phyloP scores from a whole-genome alignment of 1,284 basidiomycete genomes.

The Cutaneotrichosporon cyanovorans region DNA sequence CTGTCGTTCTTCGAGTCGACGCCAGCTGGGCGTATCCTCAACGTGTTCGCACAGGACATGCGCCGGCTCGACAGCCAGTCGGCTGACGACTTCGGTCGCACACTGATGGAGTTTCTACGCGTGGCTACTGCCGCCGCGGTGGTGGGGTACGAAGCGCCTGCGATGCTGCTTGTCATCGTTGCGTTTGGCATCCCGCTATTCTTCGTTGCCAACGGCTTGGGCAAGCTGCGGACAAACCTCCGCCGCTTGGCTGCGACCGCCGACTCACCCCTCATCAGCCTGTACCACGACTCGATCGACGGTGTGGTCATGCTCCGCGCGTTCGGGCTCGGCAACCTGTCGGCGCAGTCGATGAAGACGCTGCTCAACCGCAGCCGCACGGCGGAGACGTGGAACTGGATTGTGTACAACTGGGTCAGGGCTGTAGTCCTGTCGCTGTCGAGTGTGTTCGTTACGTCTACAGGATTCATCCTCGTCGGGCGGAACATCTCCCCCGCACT shows the following conservation, averaged over 20 bases:
- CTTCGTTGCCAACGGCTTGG: constrained; percentile 27
- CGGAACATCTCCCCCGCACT: constrained; percentile 41
- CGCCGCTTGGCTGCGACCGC: constrained; percentile 36
- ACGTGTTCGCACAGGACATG: constrained; percentile 51
- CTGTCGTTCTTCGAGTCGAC: constrained; percentile 75
- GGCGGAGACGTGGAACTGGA: constrained; percentile 30
- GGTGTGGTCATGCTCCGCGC: constrained; percentile 48
- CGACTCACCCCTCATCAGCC: constrained; percentile 45
- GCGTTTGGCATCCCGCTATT: constrained; percentile 27
- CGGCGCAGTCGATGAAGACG: constrained; percentile 32
- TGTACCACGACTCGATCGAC: constrained; percentile 47
- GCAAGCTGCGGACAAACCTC: constrained; percentile 39
- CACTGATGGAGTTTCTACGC: constrained; percentile 49
- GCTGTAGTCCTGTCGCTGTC: constrained; percentile 27
- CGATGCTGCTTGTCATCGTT: constrained; percentile 22
- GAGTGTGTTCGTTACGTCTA: constrained; percentile 32
- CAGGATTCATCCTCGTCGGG: constrained; percentile 46
- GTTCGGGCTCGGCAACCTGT: constrained; percentile 36
- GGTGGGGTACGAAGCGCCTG: constrained; percentile 26
- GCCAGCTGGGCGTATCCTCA: constrained; percentile 58
- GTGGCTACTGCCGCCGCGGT: constrained; percentile 16
- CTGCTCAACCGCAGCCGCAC: constrained; percentile 35
- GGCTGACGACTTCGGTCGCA: constrained; percentile 57
- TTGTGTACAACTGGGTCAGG: constrained; percentile 35
- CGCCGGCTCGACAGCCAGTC: constrained; percentile 51